Percentiles rank a stretch among this genome's conserved stretches.
Conservation (phyloP, 306 rosid species). For the Sphenostylis stenocarpa region DNA sequence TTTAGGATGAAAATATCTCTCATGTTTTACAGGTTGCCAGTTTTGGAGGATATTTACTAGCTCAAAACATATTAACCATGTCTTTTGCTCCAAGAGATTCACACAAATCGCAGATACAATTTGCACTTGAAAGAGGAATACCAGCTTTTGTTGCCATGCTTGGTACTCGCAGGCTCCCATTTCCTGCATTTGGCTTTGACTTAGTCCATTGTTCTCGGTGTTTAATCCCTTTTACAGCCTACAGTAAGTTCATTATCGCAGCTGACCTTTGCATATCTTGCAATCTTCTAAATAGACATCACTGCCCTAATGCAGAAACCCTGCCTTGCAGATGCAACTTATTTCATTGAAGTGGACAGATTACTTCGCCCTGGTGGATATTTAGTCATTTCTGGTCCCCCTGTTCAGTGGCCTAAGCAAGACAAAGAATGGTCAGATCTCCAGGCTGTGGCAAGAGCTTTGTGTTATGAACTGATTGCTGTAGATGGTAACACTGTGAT, state of each 20-base stretch:
- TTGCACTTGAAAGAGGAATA: conserved; percentile 95
- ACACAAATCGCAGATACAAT: conserved; percentile 93
- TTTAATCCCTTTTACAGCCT: conserved; percentile 94
- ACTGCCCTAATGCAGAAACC: conserved; percentile 34
- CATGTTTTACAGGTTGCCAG: conserved; percentile 81
- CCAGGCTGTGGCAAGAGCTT: conserved; percentile 88
- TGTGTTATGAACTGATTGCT: conserved; percentile 88
- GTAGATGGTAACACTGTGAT: conserved; percentile 93
- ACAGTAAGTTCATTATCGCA: conserved; percentile 62
- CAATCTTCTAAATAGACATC: conserved; percentile 6
- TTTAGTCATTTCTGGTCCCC: conserved; percentile 93
- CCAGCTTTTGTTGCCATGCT: conserved; percentile 99
- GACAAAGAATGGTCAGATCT: conserved; percentile 99
- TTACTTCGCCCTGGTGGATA: conserved; percentile 96
- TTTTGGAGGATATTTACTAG: conserved; percentile 85
- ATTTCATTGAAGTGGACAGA: conserved; percentile 94
- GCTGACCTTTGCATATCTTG: conserved; percentile 17
- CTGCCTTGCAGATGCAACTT: conserved; percentile 77
- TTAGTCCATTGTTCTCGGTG: conserved; percentile 96
- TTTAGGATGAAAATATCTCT: conserved; percentile 18
- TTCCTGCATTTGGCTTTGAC: conserved; percentile 91
- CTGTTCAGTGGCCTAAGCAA: conserved; percentile 96
- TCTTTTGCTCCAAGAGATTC: conserved; percentile 99
- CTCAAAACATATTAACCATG: conserved; percentile 73
- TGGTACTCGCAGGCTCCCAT: conserved; percentile 95